Evolutionary conservation across 495 filamentous ascomycete genomes (phyloP).

Genomic region (Daldinia childiae): DNA sequence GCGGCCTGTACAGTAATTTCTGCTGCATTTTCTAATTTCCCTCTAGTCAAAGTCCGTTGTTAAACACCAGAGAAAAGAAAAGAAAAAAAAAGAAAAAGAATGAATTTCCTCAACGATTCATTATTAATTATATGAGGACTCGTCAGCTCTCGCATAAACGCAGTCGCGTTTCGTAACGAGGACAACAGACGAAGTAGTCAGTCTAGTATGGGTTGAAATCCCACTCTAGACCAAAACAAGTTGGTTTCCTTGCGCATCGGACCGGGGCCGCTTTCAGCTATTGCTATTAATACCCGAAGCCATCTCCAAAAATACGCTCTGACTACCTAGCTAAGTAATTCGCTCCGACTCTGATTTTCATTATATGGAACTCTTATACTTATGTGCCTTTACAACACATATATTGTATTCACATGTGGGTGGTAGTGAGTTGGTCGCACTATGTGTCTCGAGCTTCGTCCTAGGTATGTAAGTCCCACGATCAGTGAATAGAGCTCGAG

Average conservation of each 20-base stretch:
- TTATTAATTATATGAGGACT: background rate
- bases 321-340: background rate
- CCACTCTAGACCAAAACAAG: background rate
- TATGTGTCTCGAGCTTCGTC: background rate
- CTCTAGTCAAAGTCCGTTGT: background rate
- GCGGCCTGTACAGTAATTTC: conserved; percentile 24
- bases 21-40: conserved; percentile 13
- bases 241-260: background rate
- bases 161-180: background rate
- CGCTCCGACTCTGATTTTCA: background rate
- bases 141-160: background rate
- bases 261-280: background rate
- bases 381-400: background rate
- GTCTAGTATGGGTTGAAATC: background rate
- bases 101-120: background rate
- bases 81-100: background rate
- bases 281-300: background rate
- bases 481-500: background rate
- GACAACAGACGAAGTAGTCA: background rate
- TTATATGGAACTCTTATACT: background rate
- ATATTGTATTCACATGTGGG: background rate
- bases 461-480: background rate
- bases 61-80: background rate
- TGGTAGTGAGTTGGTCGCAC: background rate
- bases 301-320: background rate